These are phyloP conservation scores for Fraxinus americana DNA, from an alignment of 257 asterid species.

Conservation along the genomic window DNA sequence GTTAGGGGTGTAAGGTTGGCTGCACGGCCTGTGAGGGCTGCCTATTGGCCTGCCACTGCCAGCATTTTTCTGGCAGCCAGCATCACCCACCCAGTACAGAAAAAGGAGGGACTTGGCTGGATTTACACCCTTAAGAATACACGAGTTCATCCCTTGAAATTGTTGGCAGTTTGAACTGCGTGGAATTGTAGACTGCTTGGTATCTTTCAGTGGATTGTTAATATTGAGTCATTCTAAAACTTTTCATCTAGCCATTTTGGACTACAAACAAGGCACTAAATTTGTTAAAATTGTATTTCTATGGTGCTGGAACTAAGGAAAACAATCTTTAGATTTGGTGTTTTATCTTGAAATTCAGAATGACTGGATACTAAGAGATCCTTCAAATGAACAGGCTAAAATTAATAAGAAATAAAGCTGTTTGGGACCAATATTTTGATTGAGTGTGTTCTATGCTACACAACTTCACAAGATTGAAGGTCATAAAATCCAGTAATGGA, in stretches of 20 bases:
- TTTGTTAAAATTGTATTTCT: background rate
- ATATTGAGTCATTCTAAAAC: slow-evolving; percentile 4
- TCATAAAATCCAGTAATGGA: background rate
- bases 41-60: background rate
- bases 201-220: background rate
- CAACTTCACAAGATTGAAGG: background rate
- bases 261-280: background rate
- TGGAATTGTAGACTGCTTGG: background rate
- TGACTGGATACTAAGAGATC: background rate
- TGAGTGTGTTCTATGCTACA: background rate
- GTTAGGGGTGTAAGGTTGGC: background rate
- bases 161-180: background rate
- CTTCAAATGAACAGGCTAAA: background rate
- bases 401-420: background rate
- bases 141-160: background rate
- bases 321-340: background rate
- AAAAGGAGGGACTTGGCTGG: background rate
- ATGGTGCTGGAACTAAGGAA: background rate
- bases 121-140: background rate
- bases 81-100: background rate
- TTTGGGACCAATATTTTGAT: background rate
- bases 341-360: background rate
- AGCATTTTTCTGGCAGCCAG: background rate
- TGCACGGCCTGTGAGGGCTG: background rate
- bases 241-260: slow-evolving; percentile 1